Conservation (phyloP, 1,284 basidiomycete genomes). For the Melanopsichium pennsylvanicum region DNA sequence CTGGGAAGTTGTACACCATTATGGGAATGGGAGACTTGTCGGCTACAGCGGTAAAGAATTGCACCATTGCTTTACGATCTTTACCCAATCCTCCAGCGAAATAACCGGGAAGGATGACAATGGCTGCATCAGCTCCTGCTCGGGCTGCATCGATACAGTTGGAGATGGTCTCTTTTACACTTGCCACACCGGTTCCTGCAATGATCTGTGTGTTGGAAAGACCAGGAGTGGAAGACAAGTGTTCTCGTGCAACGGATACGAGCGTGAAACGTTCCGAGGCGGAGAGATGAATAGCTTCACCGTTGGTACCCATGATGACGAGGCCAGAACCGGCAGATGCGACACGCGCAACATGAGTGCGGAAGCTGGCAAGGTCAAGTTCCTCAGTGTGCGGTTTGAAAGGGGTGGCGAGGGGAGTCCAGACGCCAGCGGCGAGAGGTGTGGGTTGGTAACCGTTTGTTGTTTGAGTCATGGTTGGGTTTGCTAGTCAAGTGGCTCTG, state of each 20-base stretch:
- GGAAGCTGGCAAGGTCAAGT: slow-evolving; percentile 78
- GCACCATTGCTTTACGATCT: slow-evolving; percentile 74
- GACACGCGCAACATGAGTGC: slow-evolving; percentile 76
- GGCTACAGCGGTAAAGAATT: slow-evolving; percentile 79
- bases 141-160: slow-evolving; percentile 77
- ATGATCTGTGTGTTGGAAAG: slow-evolving; percentile 75
- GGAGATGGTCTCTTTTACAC: slow-evolving; percentile 80
- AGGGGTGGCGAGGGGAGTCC: slow-evolving; percentile 85
- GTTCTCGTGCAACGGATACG: slow-evolving; percentile 76
- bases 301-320: slow-evolving; percentile 82
- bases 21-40: slow-evolving; percentile 82
- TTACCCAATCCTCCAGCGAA: slow-evolving; percentile 77
- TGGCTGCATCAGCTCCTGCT: slow-evolving; percentile 82
- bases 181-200: slow-evolving; percentile 81
- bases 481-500: too few relatives aligned
- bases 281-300: slow-evolving; percentile 79
- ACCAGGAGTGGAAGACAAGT: slow-evolving; percentile 76
- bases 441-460: slow-evolving; percentile 18
- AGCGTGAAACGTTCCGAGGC: slow-evolving; percentile 76
- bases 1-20: slow-evolving; percentile 89
- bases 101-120: slow-evolving; percentile 85
- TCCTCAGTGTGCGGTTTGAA: slow-evolving; percentile 78
- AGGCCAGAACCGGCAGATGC: slow-evolving; percentile 79
- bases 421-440: slow-evolving; percentile 73
- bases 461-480: slow-evolving; percentile 24